Evolutionary conservation across 2,329 filamentous ascomycete genomes (phyloP).

Genomic region (Talaromyces rugulosus): DNA sequence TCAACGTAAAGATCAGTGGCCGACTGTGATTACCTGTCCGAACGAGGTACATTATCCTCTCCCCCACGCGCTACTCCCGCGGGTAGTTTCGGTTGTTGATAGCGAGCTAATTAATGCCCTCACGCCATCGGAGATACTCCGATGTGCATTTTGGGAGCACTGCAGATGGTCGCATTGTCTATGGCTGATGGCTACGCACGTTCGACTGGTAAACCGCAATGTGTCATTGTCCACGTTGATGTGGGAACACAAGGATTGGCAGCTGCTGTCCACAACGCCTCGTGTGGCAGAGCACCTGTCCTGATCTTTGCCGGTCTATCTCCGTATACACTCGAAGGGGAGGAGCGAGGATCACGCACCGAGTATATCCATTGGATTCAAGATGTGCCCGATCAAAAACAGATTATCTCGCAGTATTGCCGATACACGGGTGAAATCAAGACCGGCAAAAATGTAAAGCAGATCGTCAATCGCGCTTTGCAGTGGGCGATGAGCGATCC

Average conservation of each 20-base stretch:
- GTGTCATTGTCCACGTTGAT: slow-evolving; percentile 75
- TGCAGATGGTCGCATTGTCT: slow-evolving; percentile 75
- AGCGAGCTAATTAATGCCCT: slow-evolving; percentile 12
- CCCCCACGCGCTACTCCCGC: neutral
- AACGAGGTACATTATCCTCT: slow-evolving; percentile 59
- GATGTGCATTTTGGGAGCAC: neutral
- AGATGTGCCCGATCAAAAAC: slow-evolving; percentile 75
- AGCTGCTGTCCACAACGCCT: slow-evolving; percentile 75
- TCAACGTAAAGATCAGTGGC: slow-evolving; percentile 62
- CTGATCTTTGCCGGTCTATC: slow-evolving; percentile 74
- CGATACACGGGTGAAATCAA: slow-evolving; percentile 79
- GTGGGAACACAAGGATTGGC: slow-evolving; percentile 76
- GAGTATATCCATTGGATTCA: slow-evolving; percentile 88
- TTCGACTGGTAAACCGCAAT: slow-evolving; percentile 67
- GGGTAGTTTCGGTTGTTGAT: slow-evolving; percentile 10
- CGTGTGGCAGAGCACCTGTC: slow-evolving; percentile 68
- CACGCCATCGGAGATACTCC: slow-evolving; percentile 9
- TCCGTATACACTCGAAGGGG: slow-evolving; percentile 72
- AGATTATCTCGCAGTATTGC: slow-evolving; percentile 80
- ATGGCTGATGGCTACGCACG: slow-evolving; percentile 80
- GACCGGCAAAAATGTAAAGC: slow-evolving; percentile 79
- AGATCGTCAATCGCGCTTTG: slow-evolving; percentile 79
- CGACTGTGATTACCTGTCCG: slow-evolving; percentile 72
- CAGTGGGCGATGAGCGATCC: slow-evolving; percentile 77
- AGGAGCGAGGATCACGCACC: slow-evolving; percentile 70